Evolutionary conservation across 306 rosid genomes (phyloP), one percentile per base, ranked within the genome.

Genomic region (Crotalaria pallida): DNA sequence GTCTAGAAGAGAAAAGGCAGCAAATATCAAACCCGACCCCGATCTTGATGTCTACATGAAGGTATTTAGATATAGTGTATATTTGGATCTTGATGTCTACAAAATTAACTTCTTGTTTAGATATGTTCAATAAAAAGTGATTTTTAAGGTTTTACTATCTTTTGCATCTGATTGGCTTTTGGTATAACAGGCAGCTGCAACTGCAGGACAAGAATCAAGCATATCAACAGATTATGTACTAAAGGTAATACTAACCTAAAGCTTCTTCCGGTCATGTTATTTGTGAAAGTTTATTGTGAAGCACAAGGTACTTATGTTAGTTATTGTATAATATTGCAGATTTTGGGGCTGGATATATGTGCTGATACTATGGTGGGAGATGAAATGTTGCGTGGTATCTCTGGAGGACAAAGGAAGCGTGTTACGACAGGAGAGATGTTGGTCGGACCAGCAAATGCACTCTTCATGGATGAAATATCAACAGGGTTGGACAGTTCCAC

Each of bases 391-490:
- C 76, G 97, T 16, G 97, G 97, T 19, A 86, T 91, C 60, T 91
- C 97, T 11, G 97, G 97, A 50, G 97, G 97, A 21, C 87, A 91
- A 57, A 88, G 87, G 77, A 91, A 91, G 68, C 91, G 97, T 40
- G 84, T 91, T 0, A 91, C 97, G 0, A 83, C 86, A 4, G 88
- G 88, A 23, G 88, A 84, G 78, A 84, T 84, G 88, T 49, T 84
- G 58, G 86, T 81, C 27, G 86, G 88, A 61, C 88, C 88, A 3
- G 79, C 79, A n/a, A 81, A 82, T 43, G 88, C 83, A 22, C 55
- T 84, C 1, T 75, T 84, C 64, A 84, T 84, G 88, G 88, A 84
- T 69, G 85, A 84, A 45, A 84, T 84, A 57, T 84, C 86, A 1
- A 84, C 82, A 27, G 88, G 88, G 17, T 63, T 84, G 60, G 88